Percentiles rank a stretch among this genome's conserved stretches.
These are phyloP conservation scores for Mrakia frigida DNA, from an alignment of 768 basidiomycete species.

Conservation along the genomic window DNA sequence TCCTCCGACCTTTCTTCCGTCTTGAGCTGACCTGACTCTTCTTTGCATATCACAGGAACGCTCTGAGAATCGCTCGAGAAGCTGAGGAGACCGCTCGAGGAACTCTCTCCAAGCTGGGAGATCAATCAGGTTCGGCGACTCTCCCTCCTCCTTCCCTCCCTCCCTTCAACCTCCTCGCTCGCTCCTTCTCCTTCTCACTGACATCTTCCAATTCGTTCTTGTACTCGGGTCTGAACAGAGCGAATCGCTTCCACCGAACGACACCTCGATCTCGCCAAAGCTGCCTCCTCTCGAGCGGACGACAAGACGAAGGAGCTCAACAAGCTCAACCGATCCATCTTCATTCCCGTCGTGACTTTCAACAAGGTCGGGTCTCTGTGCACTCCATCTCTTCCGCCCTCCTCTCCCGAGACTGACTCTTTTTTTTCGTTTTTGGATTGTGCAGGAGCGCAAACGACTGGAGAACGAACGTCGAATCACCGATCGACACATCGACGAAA, in stretches of 20 bases:
- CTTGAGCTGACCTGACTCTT: neutral
- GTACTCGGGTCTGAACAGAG: conserved; percentile 37
- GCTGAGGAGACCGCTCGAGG: conserved; percentile 90
- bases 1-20: no score
- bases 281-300: conserved; percentile 76
- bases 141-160: conserved; percentile 2
- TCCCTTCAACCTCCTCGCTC: neutral
- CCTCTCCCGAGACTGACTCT: neutral
- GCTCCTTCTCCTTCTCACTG: conserved; percentile 15
- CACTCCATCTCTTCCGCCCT: neutral
- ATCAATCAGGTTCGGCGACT: conserved; percentile 76
- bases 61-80: conserved; percentile 85
- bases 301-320: conserved; percentile 92
- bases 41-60: conserved; percentile 52
- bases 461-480: conserved; percentile 79
- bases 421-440: neutral
- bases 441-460: conserved; percentile 67
- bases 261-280: conserved; percentile 86
- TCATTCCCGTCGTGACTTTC: conserved; percentile 82
- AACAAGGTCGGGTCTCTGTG: conserved; percentile 62
- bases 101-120: conserved; percentile 74
- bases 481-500: conserved; percentile 81
- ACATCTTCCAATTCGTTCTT: neutral
- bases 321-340: conserved; percentile 89
- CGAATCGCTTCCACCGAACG: conserved; percentile 84